Base-by-base conservation (phyloP, 2,329 filamentous ascomycete species). In the Pleurostoma richardsiae region DNA sequence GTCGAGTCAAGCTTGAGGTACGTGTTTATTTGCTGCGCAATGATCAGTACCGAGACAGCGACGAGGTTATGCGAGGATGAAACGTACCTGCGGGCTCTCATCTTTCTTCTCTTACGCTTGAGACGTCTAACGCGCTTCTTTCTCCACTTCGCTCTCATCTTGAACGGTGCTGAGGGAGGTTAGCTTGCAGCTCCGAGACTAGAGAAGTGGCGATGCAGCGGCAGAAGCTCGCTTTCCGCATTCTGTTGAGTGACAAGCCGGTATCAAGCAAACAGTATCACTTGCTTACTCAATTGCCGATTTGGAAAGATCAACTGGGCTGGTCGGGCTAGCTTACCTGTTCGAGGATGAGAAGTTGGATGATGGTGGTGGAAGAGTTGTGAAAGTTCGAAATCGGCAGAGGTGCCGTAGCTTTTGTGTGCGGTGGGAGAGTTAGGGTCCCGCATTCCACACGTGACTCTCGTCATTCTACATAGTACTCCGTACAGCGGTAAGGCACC, bases 21-120 rank as follows among this genome's bases (percentile, higher is more conserved):
- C 71, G 68, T 70, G 77, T 80, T 85, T 85, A 85, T 76, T 85
- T 85, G 73, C 82, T 85, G 63, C 39, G 10, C 6, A 19, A 6
- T 10, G 49, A 59, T 75, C 63, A 72, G 70, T 44, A 42, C 42
- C 41, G 39, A 58, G 55, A 8, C 10, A 42, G 10, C 30, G n/a
- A 10, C 8, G 28, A 46, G 6, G 36, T 39, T 8, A 28, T 30
- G 29, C 42, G 26, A 41, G 39, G 39, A 48, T 39, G 54, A 76
- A 33, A 78, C 90, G 83, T 82, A 97, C 94, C 85, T 91, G 80
- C 94, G 80, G 67, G 92, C 94, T 74, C 94, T 85, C 79, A 94
- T 96, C 92, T 99, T 99, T 90, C 94, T 95, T 81, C 94, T 90
- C 91, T 99, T 99, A 73, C 91, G 87, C 88, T 97, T 97, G 76